These are phyloP conservation scores for Mitragyna speciosa DNA, from an alignment of 257 asterid genomes.

Conservation along the genomic window DNA sequence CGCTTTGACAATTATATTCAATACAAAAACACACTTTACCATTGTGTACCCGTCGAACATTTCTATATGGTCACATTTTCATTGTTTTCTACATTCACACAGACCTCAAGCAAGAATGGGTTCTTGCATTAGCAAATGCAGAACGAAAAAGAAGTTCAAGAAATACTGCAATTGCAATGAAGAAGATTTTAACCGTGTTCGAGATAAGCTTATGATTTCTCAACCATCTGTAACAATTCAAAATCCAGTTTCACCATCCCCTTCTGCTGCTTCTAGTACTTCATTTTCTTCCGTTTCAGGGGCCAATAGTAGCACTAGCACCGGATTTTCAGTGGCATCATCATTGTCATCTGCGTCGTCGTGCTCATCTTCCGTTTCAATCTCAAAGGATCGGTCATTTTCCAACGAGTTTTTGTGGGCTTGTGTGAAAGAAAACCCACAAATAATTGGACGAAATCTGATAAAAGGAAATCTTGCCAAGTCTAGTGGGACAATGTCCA, in stretches of 20 bases:
- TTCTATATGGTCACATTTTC: too few relatives aligned
- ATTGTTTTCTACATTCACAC: neutral
- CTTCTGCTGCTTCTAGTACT: slow-evolving; percentile 39
- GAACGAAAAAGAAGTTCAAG: slow-evolving; percentile 42
- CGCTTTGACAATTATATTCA: neutral
- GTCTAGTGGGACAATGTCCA: slow-evolving; percentile 1
- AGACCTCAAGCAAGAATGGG: slow-evolving; percentile 47
- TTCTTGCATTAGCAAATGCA: slow-evolving; percentile 83
- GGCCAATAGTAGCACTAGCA: slow-evolving; percentile 27
- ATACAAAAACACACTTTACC: neutral
- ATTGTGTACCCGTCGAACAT: neutral
- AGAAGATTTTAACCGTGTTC: slow-evolving; percentile 36
- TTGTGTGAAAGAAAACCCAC: slow-evolving; percentile 65
- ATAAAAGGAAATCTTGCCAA: slow-evolving; percentile 20
- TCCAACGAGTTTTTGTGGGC: slow-evolving; percentile 62
- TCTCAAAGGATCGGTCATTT: slow-evolving; percentile 54
- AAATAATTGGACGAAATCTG: slow-evolving; percentile 30
- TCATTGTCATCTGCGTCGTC: slow-evolving; percentile 29
- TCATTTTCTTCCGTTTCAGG: slow-evolving; percentile 48
- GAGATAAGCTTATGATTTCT: slow-evolving; percentile 62
- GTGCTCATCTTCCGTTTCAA: slow-evolving; percentile 28
- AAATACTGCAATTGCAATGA: neutral
- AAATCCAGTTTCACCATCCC: slow-evolving; percentile 45
- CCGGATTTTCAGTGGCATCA: slow-evolving; percentile 26
- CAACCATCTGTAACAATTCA: slow-evolving; percentile 36